A percentile compares a stretch with the other conserved stretches of the same genome.
Conservation (phyloP, 169 alveolate species). For the Plasmodium relictum region DNA sequence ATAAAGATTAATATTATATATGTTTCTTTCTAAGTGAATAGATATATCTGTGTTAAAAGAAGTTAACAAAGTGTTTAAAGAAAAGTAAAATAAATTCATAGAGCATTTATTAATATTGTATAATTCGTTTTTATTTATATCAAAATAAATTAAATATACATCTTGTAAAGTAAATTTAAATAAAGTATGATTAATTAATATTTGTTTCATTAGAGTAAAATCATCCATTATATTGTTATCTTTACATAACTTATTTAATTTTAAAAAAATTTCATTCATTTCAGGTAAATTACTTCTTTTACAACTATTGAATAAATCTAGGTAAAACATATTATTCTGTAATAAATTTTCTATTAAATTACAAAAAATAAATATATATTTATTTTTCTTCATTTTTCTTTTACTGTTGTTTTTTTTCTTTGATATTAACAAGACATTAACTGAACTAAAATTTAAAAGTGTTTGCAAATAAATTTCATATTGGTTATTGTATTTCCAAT, state of each 20-base stretch:
- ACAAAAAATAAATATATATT: constrained; percentile 56
- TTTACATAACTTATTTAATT: constrained; percentile 37
- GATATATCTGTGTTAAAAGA: constrained; percentile 65
- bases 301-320: constrained; percentile 35
- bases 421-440: constrained; percentile 42
- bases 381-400: constrained; percentile 45
- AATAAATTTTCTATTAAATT: constrained; percentile 61
- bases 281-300: constrained; percentile 27
- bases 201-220: constrained; percentile 7
- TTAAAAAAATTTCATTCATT: constrained; percentile 22
- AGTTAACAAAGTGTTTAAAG: constrained; percentile 57
- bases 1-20: constrained; percentile 33
- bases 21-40: constrained; percentile 37
- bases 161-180: constrained; percentile 43
- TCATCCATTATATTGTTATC: constrained; percentile 46
- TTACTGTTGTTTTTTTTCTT: constrained; percentile 15
- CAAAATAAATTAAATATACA: constrained; percentile 29
- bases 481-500: not conserved
- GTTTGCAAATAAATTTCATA: constrained; percentile 43
- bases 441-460: constrained; percentile 16
- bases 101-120: constrained; percentile 57
- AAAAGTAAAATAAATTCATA: constrained; percentile 54
- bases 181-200: constrained; percentile 40
- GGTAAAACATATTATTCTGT: constrained; percentile 50
- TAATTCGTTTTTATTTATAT: constrained; percentile 15